phyloP scores from a whole-genome alignment of 345 rosid genomes.

The Balakata baccata region DNA sequence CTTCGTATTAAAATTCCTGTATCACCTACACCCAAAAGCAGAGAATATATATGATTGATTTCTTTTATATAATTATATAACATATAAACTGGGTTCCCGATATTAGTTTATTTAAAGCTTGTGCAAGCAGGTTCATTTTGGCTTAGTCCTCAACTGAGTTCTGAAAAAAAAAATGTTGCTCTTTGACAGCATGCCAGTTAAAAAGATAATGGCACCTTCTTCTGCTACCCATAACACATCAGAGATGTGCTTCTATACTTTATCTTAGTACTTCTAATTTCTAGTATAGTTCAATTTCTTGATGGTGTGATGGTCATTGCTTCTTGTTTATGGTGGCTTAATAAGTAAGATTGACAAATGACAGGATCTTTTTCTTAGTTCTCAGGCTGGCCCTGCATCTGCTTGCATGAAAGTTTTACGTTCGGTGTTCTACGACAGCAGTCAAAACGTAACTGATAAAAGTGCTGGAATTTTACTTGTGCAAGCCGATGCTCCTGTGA shows the following conservation, averaged over 20 bases:
- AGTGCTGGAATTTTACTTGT: conserved; percentile 76
- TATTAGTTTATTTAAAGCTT: neutral
- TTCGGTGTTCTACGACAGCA: conserved; percentile 45
- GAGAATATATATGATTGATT: neutral
- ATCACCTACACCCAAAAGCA: neutral
- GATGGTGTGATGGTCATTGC: neutral
- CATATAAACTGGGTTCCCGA: neutral
- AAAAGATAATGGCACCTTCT: neutral
- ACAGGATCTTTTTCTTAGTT: conserved; percentile 41
- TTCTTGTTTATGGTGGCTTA: neutral
- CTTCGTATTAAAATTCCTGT: neutral
- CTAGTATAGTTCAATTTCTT: neutral
- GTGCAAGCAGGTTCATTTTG: neutral
- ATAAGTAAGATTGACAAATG: conserved; percentile 14
- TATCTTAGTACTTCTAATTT: neutral
- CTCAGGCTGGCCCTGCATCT: conserved; percentile 91
- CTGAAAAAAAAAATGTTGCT: neutral
- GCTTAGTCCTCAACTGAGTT: neutral
- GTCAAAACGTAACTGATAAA: conserved; percentile 39
- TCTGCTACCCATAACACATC: neutral
- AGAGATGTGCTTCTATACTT: neutral
- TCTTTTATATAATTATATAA: neutral
- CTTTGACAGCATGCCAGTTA: neutral
- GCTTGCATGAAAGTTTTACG: conserved; percentile 71
- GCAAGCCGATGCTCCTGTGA: conserved; percentile 69